Base-by-base conservation (phyloP, 768 basidiomycete genomes). In the Leccinum aurantiacum region DNA sequence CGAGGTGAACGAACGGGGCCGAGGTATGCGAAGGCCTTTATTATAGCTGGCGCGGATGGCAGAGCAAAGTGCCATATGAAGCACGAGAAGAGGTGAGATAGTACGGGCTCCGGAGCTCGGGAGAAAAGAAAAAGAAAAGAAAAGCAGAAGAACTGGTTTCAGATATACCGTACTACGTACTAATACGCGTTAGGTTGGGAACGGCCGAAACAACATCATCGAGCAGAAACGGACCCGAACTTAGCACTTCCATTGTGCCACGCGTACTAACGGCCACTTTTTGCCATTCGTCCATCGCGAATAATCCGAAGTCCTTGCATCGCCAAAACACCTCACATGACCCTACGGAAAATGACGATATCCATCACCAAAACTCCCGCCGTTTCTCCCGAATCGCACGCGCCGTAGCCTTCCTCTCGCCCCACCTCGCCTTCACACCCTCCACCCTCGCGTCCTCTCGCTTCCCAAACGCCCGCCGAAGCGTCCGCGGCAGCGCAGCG, bases 341-440 rank as follows among this genome's bases (percentile, higher is more conserved):
- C 27, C 27, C 27, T 29, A 29, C 27, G 27, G 27, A 29, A 29
- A 29, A 29, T 29, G 27, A 29, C 27, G 27, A 29, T 29, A 29
- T 29, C 27, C 5, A 38, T 41, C 44, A 93, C 91, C 91, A 93
- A 68, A 87, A 80, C 69, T 85, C 81, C 64, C 82, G 83, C 63
- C 90, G 80, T 73, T 87, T 90, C 69, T 78, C 78, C 65, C 80
- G 75, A 53, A 92, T 84, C n/a, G 86, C 87, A 71, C 78, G 79
- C 5, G 82, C 77, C 57, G 87, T 76, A 47, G 79, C 65, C 73
- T 86, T 87, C 69, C 81, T 81, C 74, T 91, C 88, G 24, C 89
- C 87, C 91, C 92, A 93, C 61, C 78, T 76, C 27, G 76, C 81
- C 62, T 84, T 78, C 31, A 75, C 69, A 55, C 69, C 74, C 57